phyloP scores from a whole-genome alignment of 2,329 filamentous ascomycete genomes.

The Aspergillus tubingensis region DNA sequence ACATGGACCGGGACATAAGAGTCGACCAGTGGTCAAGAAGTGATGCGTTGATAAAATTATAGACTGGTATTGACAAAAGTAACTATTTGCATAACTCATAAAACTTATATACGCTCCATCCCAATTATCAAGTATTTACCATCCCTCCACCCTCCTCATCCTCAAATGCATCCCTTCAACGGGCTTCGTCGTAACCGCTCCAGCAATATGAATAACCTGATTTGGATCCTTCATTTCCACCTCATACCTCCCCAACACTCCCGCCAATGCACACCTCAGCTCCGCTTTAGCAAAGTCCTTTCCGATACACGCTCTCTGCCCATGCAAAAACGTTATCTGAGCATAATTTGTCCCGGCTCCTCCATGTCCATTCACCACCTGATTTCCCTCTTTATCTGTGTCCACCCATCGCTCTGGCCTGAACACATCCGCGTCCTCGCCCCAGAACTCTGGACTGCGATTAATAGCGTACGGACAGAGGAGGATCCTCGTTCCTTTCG shows the following conservation, averaged over 20 bases:
- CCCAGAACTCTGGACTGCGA: constrained; percentile 70
- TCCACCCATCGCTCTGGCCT: constrained; percentile 74
- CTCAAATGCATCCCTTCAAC: constrained; percentile 42
- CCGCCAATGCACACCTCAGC: constrained; percentile 42
- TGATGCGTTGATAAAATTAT: neutral
- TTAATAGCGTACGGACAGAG: constrained; percentile 71
- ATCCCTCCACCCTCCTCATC: constrained; percentile 35
- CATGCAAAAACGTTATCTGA: constrained; percentile 44
- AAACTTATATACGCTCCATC: constrained; percentile 5
- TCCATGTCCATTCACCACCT: constrained; percentile 55
- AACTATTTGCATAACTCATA: neutral
- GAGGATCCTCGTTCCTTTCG: constrained; percentile 69
- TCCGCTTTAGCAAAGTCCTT: constrained; percentile 48
- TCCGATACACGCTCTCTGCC: constrained; percentile 41
- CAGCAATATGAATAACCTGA: constrained; percentile 38
- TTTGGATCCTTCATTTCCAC: constrained; percentile 42
- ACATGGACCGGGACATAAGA: too few species aligned
- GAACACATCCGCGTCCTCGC: constrained; percentile 69
- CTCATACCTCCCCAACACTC: constrained; percentile 38
- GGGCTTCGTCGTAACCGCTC: constrained; percentile 43
- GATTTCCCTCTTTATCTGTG: constrained; percentile 56
- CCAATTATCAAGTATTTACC: constrained; percentile 23
- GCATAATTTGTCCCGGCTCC: constrained; percentile 42
- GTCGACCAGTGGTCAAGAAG: neutral
- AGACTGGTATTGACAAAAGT: neutral